Conservation (phyloP, 75 land plant genomes). For the Sequoia sempervirens region DNA sequence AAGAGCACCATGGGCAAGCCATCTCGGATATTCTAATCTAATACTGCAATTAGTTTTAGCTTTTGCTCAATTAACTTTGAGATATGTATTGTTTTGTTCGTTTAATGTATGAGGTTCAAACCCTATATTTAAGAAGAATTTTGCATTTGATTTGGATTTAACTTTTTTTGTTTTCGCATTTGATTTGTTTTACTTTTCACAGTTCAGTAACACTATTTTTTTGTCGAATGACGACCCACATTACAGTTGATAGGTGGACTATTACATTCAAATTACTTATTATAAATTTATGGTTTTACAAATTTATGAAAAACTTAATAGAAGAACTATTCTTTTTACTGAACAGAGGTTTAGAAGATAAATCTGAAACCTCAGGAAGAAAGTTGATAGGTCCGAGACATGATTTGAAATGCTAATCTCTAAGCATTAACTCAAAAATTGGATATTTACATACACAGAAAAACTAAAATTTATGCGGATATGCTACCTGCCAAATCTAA, state of each 20-base stretch:
- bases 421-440: too few relatives aligned
- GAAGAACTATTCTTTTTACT: too few relatives aligned
- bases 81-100: background rate
- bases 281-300: background rate
- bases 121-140: background rate
- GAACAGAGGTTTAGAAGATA: too few relatives aligned
- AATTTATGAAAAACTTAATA: background rate
- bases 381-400: too few relatives aligned
- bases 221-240: too few relatives aligned
- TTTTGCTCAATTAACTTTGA: background rate
- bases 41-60: background rate
- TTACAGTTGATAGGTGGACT: too few relatives aligned
- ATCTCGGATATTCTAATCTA: conserved; percentile 41
- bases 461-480: too few relatives aligned
- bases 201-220: background rate
- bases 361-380: too few relatives aligned
- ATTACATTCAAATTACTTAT: background rate
- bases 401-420: too few relatives aligned
- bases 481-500: too few relatives aligned
- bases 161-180: background rate
- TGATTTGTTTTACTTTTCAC: background rate
- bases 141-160: background rate
- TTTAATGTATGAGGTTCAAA: background rate
- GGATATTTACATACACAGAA: too few relatives aligned
- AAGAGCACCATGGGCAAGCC: conserved; percentile 87